phyloP scores from a whole-genome alignment of 305 asterid species.

The Fraxinus sp. region DNA sequence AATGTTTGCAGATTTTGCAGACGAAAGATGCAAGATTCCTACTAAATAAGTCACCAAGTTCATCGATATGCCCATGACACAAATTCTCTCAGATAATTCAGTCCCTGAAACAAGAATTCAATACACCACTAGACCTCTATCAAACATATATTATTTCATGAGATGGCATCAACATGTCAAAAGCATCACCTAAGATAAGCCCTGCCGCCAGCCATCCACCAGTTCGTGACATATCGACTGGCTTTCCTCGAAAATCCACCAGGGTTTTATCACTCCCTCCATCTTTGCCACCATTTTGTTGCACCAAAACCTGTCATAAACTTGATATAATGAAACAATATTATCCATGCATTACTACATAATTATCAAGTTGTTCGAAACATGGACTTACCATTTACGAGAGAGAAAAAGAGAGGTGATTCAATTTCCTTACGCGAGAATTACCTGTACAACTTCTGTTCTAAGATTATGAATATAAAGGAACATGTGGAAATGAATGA shows the following conservation, averaged over 20 bases:
- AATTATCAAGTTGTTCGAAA: not conserved
- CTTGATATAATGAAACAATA: not conserved
- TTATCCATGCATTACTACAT: not conserved
- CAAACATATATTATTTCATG: not conserved
- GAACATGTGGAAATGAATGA: slow-evolving; percentile 16
- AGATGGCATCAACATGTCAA: not conserved
- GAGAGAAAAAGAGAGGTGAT: not conserved
- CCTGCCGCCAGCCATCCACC: slow-evolving; percentile 96
- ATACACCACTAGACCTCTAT: not conserved
- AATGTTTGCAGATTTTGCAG: slow-evolving; percentile 69
- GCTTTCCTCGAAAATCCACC: slow-evolving; percentile 70
- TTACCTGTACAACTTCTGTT: not conserved
- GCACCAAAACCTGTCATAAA: slow-evolving; percentile 53
- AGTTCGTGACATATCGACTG: slow-evolving; percentile 63
- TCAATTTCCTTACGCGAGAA: not conserved
- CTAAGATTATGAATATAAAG: not conserved
- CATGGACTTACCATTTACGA: slow-evolving; percentile 34
- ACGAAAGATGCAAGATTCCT: slow-evolving; percentile 69
- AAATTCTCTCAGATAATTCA: slow-evolving; percentile 80
- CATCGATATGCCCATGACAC: slow-evolving; percentile 89
- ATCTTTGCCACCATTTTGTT: slow-evolving; percentile 41
- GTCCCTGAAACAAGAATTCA: slow-evolving; percentile 41
- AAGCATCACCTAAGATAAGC: slow-evolving; percentile 61
- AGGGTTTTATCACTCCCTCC: slow-evolving; percentile 28
- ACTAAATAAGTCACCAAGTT: slow-evolving; percentile 77